Evolutionary conservation across 768 basidiomycete genomes (phyloP), one percentile per base, ranked within the genome.

Genomic region (Crassisporium funariophilum): DNA sequence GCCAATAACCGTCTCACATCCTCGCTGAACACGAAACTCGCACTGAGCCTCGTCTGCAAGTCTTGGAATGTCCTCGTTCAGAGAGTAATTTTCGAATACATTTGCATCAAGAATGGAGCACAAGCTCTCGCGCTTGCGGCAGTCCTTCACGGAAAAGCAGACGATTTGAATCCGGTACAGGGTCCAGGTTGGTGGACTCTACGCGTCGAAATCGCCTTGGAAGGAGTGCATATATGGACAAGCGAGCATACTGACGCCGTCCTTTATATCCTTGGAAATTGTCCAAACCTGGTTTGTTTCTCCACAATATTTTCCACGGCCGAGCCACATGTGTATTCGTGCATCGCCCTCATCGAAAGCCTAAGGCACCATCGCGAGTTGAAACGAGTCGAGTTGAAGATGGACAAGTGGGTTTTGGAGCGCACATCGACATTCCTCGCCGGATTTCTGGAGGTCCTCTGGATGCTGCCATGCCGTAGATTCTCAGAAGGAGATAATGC

Each of bases 171-270:
- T 8, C 10, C 16, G 5, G 35, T 29, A 10, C 23, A 41, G 19
- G 41, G 29, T 2, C 38, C 46, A 19, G 55, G 54, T n/a, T 44
- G 43, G 31, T 51, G 50, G 52, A 59, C 59, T 5, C 29, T 53
- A n/a, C 58, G 63, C n/a, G 44, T 65, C 24, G 63, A 65, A 27
- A 31, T 65, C 10, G 55, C 49, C 2, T 48, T 62, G 13, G 58
- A 60, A 50, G 56, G 52, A 21, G 45, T 46, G 17, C 58, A 59
- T 35, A 35, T 23, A 7, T 65, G 61, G 61, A 50, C 41, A 3
- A 11, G 33, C 21, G 33, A 31, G 15, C 61, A 65, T 45, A 44
- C 52, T 4, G 24, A 27, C 6, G 61, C 63, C 3, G 50, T 65
- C 31, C 35, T 36, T 21, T 47, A 44, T 17, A 60, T 65, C 25